These are phyloP conservation scores for Blastobotrys buckinghamii DNA, from an alignment of 1,139 yeast species.

Conservation along the genomic window DNA sequence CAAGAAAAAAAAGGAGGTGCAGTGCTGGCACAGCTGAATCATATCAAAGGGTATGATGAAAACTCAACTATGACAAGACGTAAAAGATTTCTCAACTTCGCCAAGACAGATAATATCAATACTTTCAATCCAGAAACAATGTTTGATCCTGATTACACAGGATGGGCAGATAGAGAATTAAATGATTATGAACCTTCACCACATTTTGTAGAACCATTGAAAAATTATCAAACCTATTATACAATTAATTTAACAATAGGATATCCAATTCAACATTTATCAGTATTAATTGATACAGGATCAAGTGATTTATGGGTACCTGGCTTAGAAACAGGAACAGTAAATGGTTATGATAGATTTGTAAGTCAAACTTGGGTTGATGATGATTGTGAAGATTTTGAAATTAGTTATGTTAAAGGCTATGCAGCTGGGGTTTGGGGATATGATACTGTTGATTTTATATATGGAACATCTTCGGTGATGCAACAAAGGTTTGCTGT, in stretches of 20 bases:
- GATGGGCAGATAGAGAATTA: neutral
- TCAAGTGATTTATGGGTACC: slow-evolving; percentile 49
- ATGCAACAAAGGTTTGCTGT: slow-evolving; percentile 22
- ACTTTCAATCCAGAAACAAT: no score
- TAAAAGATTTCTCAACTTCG: slow-evolving; percentile 3
- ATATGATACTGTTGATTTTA: slow-evolving; percentile 19
- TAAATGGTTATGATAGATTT: slow-evolving; percentile 20
- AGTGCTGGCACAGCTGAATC: neutral
- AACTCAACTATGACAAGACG: neutral
- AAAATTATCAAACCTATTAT: slow-evolving; percentile 24
- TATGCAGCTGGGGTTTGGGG: slow-evolving; percentile 28
- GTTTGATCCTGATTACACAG: neutral
- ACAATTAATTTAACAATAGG: slow-evolving; percentile 30
- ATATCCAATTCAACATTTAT: slow-evolving; percentile 23
- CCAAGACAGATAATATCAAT: no score
- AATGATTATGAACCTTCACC: slow-evolving; percentile 5
- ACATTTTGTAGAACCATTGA: slow-evolving; percentile 20
- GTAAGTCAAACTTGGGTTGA: slow-evolving; percentile 19
- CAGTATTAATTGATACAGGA: slow-evolving; percentile 26
- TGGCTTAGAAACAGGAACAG: slow-evolving; percentile 16
- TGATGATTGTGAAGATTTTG: slow-evolving; percentile 17
- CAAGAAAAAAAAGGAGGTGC: neutral
- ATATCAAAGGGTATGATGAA: neutral
- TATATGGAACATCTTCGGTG: slow-evolving; percentile 15
- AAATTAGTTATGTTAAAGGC: slow-evolving; percentile 25